These are phyloP conservation scores for Pyrus hybrid DNA, from an alignment of 331 rosid genomes.

Conservation along the genomic window DNA sequence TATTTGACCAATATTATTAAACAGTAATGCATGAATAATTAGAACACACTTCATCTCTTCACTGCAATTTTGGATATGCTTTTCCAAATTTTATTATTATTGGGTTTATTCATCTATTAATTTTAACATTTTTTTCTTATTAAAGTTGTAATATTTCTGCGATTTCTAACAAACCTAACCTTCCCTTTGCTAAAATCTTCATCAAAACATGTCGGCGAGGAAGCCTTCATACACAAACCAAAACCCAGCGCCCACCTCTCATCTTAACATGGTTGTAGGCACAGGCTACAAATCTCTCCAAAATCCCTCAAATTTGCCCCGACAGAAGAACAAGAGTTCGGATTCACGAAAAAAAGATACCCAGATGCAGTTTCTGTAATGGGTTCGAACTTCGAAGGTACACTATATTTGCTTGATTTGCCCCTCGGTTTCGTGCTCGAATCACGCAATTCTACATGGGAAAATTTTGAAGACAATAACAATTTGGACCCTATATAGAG, in stretches of 20 bases:
- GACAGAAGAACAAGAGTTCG: constrained; percentile 46
- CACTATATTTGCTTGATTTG: constrained; percentile 64
- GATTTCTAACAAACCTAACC: constrained; percentile 14
- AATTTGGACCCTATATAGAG: too few relatives aligned
- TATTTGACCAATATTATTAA: too few relatives aligned
- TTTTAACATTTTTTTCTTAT: background rate
- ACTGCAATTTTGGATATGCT: background rate
- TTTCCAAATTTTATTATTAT: background rate
- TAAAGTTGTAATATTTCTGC: background rate
- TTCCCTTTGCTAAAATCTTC: constrained; percentile 2
- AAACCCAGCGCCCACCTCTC: constrained; percentile 68
- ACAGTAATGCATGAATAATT: too few relatives aligned
- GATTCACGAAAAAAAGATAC: constrained; percentile 37
- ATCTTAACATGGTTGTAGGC: constrained; percentile 45
- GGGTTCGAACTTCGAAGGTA: constrained; percentile 47
- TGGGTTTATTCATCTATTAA: background rate
- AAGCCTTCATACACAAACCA: constrained; percentile 61
- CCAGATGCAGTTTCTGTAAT: constrained; percentile 68
- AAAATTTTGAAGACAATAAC: too few relatives aligned
- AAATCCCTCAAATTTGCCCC: constrained; percentile 53
- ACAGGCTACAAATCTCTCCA: constrained; percentile 63
- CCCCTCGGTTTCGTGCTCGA: constrained; percentile 56
- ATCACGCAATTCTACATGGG: constrained; percentile 45
- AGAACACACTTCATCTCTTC: background rate
- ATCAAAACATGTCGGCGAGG: constrained; percentile 36